Percentiles rank a stretch among this genome's conserved stretches.
These are phyloP conservation scores for Magnolia changhungtana DNA, from an alignment of 164 flowering plant species.

Conservation along the genomic window DNA sequence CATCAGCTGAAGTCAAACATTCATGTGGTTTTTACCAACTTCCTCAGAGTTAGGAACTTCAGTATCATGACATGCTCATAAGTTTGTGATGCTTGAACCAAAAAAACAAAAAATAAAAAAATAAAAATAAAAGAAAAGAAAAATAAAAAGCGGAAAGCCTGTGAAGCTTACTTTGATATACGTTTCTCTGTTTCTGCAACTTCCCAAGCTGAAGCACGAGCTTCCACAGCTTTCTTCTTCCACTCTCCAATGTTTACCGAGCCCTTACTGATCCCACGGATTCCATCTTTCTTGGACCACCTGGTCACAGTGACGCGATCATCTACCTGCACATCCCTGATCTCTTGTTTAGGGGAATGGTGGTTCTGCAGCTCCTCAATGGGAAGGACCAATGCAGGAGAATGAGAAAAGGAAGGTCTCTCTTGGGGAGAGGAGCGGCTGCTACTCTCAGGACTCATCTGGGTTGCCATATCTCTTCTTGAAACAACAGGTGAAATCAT, in stretches of 20 bases:
- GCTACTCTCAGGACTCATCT: slow-evolving; percentile 91
- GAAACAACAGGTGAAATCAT: slow-evolving; percentile 57
- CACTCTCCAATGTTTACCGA: slow-evolving; percentile 42
- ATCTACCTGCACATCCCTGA: slow-evolving; percentile 84
- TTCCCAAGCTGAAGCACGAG: slow-evolving; percentile 60
- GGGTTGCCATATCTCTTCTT: slow-evolving; percentile 93
- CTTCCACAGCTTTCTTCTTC: slow-evolving; percentile 47
- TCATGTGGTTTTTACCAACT: neutral
- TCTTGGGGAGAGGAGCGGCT: slow-evolving; percentile 53
- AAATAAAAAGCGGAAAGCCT: neutral
- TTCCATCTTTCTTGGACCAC: slow-evolving; percentile 70
- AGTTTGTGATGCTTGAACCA: neutral
- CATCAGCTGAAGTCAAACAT: neutral
- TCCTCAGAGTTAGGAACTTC: neutral
- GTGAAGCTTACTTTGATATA: slow-evolving; percentile 54
- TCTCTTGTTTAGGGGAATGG: slow-evolving; percentile 47
- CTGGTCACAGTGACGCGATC: slow-evolving; percentile 70
- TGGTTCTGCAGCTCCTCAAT: slow-evolving; percentile 43
- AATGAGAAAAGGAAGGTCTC: slow-evolving; percentile 41
- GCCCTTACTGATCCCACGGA: slow-evolving; percentile 37
- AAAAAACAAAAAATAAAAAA: neutral
- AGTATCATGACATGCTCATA: neutral
- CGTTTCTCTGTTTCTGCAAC: slow-evolving; percentile 55
- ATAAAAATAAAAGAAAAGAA: no score
- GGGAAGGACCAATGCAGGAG: slow-evolving; percentile 41